Evolutionary conservation across 768 basidiomycete species (phyloP).

Genomic region (Macrolepiota albuminosa): DNA sequence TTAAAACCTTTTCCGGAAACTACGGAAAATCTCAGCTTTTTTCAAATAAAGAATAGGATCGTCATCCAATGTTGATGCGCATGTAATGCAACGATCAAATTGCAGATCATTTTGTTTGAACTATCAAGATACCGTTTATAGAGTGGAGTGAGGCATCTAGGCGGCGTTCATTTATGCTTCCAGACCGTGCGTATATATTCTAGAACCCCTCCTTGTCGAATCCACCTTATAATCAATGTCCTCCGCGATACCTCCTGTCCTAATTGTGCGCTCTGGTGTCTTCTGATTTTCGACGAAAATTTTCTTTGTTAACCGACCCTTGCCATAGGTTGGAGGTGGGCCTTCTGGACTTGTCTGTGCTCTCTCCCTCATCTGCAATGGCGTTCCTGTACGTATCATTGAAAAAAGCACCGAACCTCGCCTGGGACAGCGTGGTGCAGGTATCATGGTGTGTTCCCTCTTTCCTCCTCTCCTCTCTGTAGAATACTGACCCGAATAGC

Average conservation of each 20-base stretch:
- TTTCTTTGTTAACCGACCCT: constrained; percentile 3
- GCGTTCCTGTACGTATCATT: constrained; percentile 46
- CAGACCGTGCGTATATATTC: constrained; percentile 8
- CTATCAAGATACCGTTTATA: background rate
- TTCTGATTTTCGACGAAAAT: background rate
- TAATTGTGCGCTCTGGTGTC: constrained; percentile 18
- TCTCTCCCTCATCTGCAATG: constrained; percentile 36
- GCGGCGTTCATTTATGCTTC: background rate
- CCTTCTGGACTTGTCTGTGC: constrained; percentile 42
- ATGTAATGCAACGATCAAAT: background rate
- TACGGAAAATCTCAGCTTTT: background rate
- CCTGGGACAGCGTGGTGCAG: constrained; percentile 33
- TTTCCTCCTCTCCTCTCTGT: background rate
- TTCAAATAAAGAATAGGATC: background rate
- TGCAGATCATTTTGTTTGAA: background rate
- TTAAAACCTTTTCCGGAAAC: background rate
- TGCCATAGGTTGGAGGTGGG: constrained; percentile 38
- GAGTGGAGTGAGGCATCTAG: background rate
- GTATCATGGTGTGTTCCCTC: constrained; percentile 27
- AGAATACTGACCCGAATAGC: constrained; percentile 21
- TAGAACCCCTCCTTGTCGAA: background rate
- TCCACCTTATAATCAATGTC: background rate
- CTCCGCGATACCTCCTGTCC: constrained; percentile 13
- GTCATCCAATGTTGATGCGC: background rate
- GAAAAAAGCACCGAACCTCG: constrained; percentile 35